A percentile compares a stretch with the other conserved stretches of the same genome.
Evolutionary conservation across 257 asterid genomes (phyloP).

Genomic region (Solanum bulbocastanum): DNA sequence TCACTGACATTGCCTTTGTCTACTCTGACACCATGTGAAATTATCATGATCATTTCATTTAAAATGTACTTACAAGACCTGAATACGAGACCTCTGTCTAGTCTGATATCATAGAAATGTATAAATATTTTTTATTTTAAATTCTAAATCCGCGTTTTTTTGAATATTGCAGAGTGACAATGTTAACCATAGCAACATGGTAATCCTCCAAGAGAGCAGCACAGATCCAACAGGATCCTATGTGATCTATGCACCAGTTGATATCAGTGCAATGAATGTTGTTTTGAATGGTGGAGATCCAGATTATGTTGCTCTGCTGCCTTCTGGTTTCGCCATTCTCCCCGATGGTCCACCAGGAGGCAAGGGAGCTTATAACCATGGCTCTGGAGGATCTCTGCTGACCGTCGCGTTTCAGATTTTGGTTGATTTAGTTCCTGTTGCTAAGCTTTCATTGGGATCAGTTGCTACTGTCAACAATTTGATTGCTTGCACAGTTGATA

Average conservation of each 20-base stretch:
- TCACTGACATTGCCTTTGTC: no score
- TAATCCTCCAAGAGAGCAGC: constrained; percentile 35
- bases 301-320: constrained; percentile 22
- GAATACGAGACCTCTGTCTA: not conserved
- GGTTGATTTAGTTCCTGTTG: constrained; percentile 20
- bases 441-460: constrained; percentile 21
- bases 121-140: not conserved
- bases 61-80: not conserved
- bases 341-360: constrained; percentile 33
- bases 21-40: not conserved
- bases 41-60: not conserved
- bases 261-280: constrained; percentile 7
- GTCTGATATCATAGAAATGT: not conserved
- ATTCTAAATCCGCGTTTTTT: not conserved
- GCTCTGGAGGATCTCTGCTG: constrained; percentile 33
- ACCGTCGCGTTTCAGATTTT: constrained; percentile 44
- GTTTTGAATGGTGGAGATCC: constrained; percentile 28
- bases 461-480: constrained; percentile 15
- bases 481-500: constrained; percentile 22
- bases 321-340: constrained; percentile 53
- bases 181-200: constrained; percentile 10
- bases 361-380: not conserved
- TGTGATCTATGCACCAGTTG: constrained; percentile 39
- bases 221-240: constrained; percentile 33
- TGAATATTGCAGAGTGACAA: constrained; percentile 3